Evolutionary conservation across 2,329 filamentous ascomycete genomes (phyloP).

Genomic region (Talaromyces marneffei): DNA sequence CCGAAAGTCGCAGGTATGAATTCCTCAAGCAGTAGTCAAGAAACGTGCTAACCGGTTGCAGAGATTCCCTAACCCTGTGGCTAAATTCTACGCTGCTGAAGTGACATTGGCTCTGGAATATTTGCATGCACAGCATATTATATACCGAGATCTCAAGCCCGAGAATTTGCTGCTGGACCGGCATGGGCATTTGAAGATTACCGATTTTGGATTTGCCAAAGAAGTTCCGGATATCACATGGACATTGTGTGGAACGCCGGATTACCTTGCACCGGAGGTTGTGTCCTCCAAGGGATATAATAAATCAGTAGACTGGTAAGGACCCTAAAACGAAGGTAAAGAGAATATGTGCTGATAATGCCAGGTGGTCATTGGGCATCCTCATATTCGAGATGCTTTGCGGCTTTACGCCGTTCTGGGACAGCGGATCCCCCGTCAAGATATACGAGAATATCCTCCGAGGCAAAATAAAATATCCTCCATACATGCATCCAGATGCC

Average conservation of each 20-base stretch:
- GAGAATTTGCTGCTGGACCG: slow-evolving; percentile 89
- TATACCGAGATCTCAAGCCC: slow-evolving; percentile 94
- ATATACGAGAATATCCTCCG: slow-evolving; percentile 99
- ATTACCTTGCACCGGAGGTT: slow-evolving; percentile 95
- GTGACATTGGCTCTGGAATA: slow-evolving; percentile 95
- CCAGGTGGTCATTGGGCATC: slow-evolving; percentile 95
- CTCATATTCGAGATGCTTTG: slow-evolving; percentile 99
- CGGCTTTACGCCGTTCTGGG: slow-evolving; percentile 98
- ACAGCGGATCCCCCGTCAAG: slow-evolving; percentile 94
- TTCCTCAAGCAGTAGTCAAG: background rate
- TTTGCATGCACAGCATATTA: slow-evolving; percentile 88
- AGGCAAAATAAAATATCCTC: slow-evolving; percentile 91
- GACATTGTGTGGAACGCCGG: slow-evolving; percentile 95
- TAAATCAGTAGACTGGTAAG: slow-evolving; percentile 97
- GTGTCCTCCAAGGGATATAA: slow-evolving; percentile 99
- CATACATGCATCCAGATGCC: slow-evolving; percentile 90
- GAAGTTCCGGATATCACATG: slow-evolving; percentile 98
- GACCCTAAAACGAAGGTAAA: too few species aligned
- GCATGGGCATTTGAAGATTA: slow-evolving; percentile 93
- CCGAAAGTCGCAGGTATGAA: slow-evolving; percentile 78
- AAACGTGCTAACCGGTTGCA: slow-evolving; percentile 35
- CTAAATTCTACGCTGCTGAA: slow-evolving; percentile 98
- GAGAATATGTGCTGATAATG: background rate
- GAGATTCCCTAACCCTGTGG: slow-evolving; percentile 97
- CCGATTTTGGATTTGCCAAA: slow-evolving; percentile 98